phyloP scores from a whole-genome alignment of 192 early-diverging fungal genomes.

The Coemansia sp. region DNA sequence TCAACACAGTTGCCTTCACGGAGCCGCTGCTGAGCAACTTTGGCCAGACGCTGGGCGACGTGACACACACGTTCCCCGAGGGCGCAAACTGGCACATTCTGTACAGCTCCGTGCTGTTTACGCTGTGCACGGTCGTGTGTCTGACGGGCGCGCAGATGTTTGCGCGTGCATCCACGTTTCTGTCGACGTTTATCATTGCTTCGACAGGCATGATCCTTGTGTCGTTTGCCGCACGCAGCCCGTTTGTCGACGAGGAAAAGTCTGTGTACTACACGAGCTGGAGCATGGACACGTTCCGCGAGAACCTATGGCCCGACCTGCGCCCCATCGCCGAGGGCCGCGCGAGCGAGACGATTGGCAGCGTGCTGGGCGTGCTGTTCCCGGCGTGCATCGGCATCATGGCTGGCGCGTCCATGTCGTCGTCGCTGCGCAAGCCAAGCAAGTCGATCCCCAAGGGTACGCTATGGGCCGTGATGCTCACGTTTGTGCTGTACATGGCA shows the following conservation, averaged over 20 bases:
- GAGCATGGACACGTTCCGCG: slow-evolving; percentile 57
- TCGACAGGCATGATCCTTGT: slow-evolving; percentile 56
- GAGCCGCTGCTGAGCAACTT: slow-evolving; percentile 66
- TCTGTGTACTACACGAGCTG: slow-evolving; percentile 61
- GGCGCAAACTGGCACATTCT: slow-evolving; percentile 55
- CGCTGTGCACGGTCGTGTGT: slow-evolving; percentile 60
- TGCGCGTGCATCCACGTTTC: slow-evolving; percentile 56
- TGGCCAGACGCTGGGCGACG: slow-evolving; percentile 54
- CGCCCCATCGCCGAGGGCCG: slow-evolving; percentile 45
- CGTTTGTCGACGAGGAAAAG: slow-evolving; percentile 56
- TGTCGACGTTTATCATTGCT: slow-evolving; percentile 58
- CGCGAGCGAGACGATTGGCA: slow-evolving; percentile 50
- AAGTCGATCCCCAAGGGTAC: slow-evolving; percentile 69
- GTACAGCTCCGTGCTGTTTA: slow-evolving; percentile 58
- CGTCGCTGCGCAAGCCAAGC: slow-evolving; percentile 63
- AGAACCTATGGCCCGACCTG: slow-evolving; percentile 65
- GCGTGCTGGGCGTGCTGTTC: slow-evolving; percentile 64
- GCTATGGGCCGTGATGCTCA: slow-evolving; percentile 58
- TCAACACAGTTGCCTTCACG: slow-evolving; percentile 65
- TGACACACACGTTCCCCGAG: slow-evolving; percentile 56
- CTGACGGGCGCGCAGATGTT: slow-evolving; percentile 60
- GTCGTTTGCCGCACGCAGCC: slow-evolving; percentile 57
- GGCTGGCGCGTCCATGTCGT: slow-evolving; percentile 72
- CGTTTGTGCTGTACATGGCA: slow-evolving; percentile 55
- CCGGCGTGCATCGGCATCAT: slow-evolving; percentile 70